Evolutionary conservation across 768 basidiomycete species (phyloP), one percentile per base, ranked within the genome.

Genomic region (Amanita pallidorosea): DNA sequence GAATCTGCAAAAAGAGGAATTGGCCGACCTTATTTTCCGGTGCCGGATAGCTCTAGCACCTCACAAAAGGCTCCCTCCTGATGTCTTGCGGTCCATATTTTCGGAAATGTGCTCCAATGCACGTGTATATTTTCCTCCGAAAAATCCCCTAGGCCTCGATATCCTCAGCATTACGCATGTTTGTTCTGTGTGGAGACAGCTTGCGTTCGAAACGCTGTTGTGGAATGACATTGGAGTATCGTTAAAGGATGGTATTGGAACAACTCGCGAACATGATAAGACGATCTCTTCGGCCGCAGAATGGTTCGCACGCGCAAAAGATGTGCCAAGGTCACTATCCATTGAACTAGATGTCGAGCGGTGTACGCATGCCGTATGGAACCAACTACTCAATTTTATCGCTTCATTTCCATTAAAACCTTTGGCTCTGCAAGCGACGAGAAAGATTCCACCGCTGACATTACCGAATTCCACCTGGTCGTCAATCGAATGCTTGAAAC

Each of bases 31-130:
- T 7, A 36, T 36, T n/a, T 23, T 15, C 35, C 11, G 35, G 35
- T 36, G 35, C 35, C 11, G n/a, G 35, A 7, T 36, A 36, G 35
- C 35, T n/a, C 80, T 65, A 63, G 88, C 40, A 83, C 81, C 2
- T 2, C 34, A 15, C 27, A 18, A 29, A 22, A 34, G 11, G 7
- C 40, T 42, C 17, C 22, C n/a, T 18, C 27, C 4, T n/a, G 31
- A 34, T 15, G 18, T 17, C n/a, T 35, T 34, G 15, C 31, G 31
- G 31, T n/a, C 45, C 45, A 47, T 29, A 17, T 47, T 34, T 15
- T 23, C 5, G 23, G 13, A 36, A 4, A 4, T 36, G 11, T 36
- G 35, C 7, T 36, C 2, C 35, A 36, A 36, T n/a, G 35, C 35
- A 7, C 35, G 4, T n/a, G 13, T 36, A 36, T 12, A 6, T 2